Conservation (phyloP, 768 basidiomycete genomes). For the Pulveroboletus sp. region DNA sequence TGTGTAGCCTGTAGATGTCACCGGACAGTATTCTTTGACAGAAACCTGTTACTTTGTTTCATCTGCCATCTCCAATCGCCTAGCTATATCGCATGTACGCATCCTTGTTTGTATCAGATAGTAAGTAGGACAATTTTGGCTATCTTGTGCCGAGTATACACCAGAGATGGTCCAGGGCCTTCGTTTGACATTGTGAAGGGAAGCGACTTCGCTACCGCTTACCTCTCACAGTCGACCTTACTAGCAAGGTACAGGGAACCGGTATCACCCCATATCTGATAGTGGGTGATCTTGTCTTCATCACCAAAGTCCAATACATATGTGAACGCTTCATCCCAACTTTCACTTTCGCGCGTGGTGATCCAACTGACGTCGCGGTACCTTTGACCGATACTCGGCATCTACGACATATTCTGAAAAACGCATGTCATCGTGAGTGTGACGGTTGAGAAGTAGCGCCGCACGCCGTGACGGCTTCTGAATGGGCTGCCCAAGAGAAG, state of each 20-base stretch:
- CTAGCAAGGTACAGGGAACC: constrained; percentile 60
- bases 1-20: constrained; percentile 13
- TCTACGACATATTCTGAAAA: constrained; percentile 58
- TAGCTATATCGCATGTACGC: neutral
- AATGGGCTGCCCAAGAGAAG: constrained; percentile 71
- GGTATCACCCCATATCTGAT: constrained; percentile 68
- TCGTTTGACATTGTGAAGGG: neutral
- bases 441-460: constrained; percentile 49
- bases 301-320: constrained; percentile 61
- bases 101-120: constrained; percentile 14
- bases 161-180: neutral
- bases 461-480: constrained; percentile 40
- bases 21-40: constrained; percentile 6
- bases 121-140: neutral
- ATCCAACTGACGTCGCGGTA: constrained; percentile 50
- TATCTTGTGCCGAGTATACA: too few relatives aligned
- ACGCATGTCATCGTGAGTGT: constrained; percentile 43
- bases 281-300: constrained; percentile 47
- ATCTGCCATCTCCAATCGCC: neutral
- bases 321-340: constrained; percentile 59
- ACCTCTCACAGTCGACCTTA: constrained; percentile 36
- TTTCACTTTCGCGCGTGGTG: constrained; percentile 44
- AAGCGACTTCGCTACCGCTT: neutral
- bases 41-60: neutral
- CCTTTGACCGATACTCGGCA: constrained; percentile 49